Conservation (phyloP, 352 stramenopile species). For the Globisporangium iwayamae region DNA sequence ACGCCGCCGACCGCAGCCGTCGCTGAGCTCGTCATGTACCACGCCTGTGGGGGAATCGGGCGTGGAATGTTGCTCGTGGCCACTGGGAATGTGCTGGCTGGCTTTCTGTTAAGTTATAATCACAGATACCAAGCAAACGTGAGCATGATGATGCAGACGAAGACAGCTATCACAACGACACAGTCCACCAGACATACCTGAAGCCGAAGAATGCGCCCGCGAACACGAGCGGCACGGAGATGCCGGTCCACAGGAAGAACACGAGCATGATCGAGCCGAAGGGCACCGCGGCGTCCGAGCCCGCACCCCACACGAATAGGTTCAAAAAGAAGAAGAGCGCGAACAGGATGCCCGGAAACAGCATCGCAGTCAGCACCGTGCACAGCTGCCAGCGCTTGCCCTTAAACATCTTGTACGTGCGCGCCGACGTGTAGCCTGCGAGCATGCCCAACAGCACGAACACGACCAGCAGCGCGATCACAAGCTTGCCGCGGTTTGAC, state of each 20-base stretch:
- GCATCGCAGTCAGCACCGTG: slow-evolving; percentile 93
- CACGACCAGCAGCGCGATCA: slow-evolving; percentile 97
- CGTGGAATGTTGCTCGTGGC: slow-evolving; percentile 98
- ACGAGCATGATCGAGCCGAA: slow-evolving; percentile 97
- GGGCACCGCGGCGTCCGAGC: slow-evolving; percentile 92
- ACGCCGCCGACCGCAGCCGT: slow-evolving; percentile 95
- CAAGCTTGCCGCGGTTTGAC: slow-evolving; percentile 96
- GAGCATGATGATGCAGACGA: neutral
- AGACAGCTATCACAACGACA: neutral
- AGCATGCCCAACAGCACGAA: slow-evolving; percentile 97
- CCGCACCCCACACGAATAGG: slow-evolving; percentile 93
- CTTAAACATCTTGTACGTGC: slow-evolving; percentile 99
- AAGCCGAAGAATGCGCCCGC: slow-evolving; percentile 98
- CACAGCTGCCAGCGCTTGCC: slow-evolving; percentile 98
- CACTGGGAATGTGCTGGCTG: slow-evolving; percentile 94
- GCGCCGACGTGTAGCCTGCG: slow-evolving; percentile 94
- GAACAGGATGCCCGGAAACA: slow-evolving; percentile 98
- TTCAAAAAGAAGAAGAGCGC: slow-evolving; percentile 97
- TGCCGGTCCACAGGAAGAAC: slow-evolving; percentile 98
- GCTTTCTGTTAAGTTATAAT: slow-evolving; percentile 38
- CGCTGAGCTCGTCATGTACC: slow-evolving; percentile 96
- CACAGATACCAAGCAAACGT: slow-evolving; percentile 1
- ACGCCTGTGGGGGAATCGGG: slow-evolving; percentile 97
- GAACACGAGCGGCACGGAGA: slow-evolving; percentile 98
- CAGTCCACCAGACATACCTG: slow-evolving; percentile 60